Percentiles rank a stretch among this genome's conserved stretches.
Conservation (phyloP, 208 protist genomes). For the Leishmania braziliensis region DNA sequence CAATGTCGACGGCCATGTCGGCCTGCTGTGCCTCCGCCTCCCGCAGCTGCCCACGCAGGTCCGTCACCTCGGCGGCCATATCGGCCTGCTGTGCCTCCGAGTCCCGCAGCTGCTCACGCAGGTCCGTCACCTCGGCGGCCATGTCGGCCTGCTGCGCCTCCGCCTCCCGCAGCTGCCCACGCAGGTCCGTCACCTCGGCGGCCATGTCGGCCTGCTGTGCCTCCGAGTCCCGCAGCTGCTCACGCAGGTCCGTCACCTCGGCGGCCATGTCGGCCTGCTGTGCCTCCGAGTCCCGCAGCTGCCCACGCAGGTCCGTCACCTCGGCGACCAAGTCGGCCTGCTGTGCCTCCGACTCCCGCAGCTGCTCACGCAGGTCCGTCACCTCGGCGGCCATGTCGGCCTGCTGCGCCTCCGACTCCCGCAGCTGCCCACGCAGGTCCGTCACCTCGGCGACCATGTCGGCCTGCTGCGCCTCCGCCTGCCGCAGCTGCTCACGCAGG, state of each 20-base stretch:
- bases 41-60: constrained; percentile 18
- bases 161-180: not conserved
- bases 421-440: constrained; percentile 15
- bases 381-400: too few relatives aligned
- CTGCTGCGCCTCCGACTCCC: constrained; percentile 3
- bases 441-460: constrained; percentile 8
- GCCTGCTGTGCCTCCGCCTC: constrained; percentile 15
- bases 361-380: too few relatives aligned
- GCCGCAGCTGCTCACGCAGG: too few relatives aligned
- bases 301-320: not conserved
- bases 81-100: too few relatives aligned
- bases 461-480: not conserved
- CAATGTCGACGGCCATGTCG: too few relatives aligned
- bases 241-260: constrained; percentile 1
- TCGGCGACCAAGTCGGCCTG: not conserved
- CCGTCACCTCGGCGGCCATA: constrained; percentile 43
- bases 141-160: not conserved
- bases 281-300: constrained; percentile 13
- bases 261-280: too few relatives aligned
- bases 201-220: not conserved
- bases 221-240: constrained; percentile 12
- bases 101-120: constrained; percentile 18
- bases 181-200: not conserved
- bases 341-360: not conserved
- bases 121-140: constrained; percentile 21